phyloP scores from a whole-genome alignment of 305 asterid species.

The Caryopteris hybrid region DNA sequence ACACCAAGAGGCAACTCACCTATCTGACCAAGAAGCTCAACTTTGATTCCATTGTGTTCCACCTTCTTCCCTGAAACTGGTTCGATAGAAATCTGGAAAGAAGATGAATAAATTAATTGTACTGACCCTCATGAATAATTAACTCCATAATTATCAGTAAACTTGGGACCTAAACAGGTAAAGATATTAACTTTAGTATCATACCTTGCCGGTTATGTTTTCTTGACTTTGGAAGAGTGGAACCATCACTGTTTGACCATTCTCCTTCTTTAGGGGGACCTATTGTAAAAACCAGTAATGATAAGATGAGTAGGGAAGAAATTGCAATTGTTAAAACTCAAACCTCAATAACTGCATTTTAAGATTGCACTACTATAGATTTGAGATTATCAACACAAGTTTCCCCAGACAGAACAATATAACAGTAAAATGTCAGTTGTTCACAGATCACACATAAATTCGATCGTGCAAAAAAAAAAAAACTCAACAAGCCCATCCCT shows the following conservation, averaged over 20 bases:
- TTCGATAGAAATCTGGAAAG: constrained; percentile 45
- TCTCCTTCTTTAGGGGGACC: constrained; percentile 86
- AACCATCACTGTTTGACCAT: constrained; percentile 67
- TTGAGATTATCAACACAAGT: not conserved
- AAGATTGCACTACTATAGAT: not conserved
- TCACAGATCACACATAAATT: not conserved
- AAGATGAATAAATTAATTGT: not conserved
- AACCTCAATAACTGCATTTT: not conserved
- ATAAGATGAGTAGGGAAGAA: constrained; percentile 2
- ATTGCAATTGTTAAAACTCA: not conserved
- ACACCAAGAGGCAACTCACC: constrained; percentile 56
- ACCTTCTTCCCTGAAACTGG: constrained; percentile 96
- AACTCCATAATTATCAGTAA: not conserved
- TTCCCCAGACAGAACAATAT: not conserved
- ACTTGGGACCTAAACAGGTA: not conserved
- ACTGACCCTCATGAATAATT: constrained; percentile 7
- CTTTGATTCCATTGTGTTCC: constrained; percentile 95
- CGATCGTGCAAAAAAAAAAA: too few relatives aligned
- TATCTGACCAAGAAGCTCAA: constrained; percentile 99
- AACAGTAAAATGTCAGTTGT: not conserved
- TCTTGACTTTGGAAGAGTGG: constrained; percentile 91
- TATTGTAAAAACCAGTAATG: constrained; percentile 10
- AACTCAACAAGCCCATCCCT: not conserved
- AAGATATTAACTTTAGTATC: not conserved
- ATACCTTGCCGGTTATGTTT: constrained; percentile 77